Conservation (phyloP, 1,284 basidiomycete genomes). For the Ceratobasidium sp. region DNA sequence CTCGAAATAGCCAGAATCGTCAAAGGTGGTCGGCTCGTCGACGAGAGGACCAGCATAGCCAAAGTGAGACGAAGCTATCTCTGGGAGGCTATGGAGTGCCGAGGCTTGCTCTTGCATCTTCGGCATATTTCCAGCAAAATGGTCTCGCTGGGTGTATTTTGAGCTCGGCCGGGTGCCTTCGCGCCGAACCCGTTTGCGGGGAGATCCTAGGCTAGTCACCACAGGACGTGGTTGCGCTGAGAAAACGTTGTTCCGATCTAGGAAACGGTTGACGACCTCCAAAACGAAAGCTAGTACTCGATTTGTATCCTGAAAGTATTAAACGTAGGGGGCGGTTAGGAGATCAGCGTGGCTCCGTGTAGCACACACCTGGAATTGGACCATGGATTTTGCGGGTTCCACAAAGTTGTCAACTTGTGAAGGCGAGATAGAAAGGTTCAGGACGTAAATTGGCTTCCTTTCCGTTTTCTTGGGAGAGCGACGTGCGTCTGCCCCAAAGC, state of each 20-base stretch:
- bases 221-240: slow-evolving; percentile 49
- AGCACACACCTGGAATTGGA: slow-evolving; percentile 74
- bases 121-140: background rate
- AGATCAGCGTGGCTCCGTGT: background rate
- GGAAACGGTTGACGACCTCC: slow-evolving; percentile 72
- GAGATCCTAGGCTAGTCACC: background rate
- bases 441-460: slow-evolving; percentile 82
- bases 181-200: slow-evolving; percentile 15
- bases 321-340: background rate
- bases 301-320: slow-evolving; percentile 18
- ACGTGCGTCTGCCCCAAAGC: slow-evolving; percentile 62
- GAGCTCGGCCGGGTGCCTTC: background rate
- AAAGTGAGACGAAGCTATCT: background rate
- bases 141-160: background rate
- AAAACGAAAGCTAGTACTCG: slow-evolving; percentile 63
- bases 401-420: slow-evolving; percentile 79
- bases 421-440: slow-evolving; percentile 77
- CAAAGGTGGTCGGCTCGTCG: background rate
- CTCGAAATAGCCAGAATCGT: slow-evolving; percentile 51
- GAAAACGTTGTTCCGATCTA: slow-evolving; percentile 74
- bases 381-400: slow-evolving; percentile 77
- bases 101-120: background rate
- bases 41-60: background rate
- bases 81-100: background rate
- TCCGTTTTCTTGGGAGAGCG: slow-evolving; percentile 82